These are phyloP conservation scores for Pinus tabuliformis DNA, from an alignment of 75 land plant species.

Conservation along the genomic window DNA sequence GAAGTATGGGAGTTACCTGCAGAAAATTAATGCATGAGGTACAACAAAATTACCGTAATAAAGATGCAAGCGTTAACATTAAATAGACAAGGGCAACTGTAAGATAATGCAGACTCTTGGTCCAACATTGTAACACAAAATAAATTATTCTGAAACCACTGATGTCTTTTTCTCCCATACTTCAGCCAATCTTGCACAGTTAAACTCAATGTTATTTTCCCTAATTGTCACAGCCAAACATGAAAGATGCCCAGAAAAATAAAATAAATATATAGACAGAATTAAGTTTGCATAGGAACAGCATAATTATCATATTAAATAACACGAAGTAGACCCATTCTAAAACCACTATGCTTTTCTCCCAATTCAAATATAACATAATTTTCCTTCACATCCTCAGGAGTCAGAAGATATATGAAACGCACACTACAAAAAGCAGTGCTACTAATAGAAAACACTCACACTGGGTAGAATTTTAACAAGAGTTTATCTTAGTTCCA, in stretches of 20 bases:
- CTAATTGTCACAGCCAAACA: not conserved
- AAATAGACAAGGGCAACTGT: not conserved
- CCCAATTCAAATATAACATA: no score
- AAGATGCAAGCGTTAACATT: not conserved
- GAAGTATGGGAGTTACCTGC: constrained; percentile 38
- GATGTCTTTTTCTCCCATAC: not conserved
- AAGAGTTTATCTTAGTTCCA: not conserved
- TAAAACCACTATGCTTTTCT: not conserved
- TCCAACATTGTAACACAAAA: not conserved
- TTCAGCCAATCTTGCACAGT: not conserved
- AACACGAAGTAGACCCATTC: not conserved
- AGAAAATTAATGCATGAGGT: not conserved
- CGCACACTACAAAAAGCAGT: not conserved
- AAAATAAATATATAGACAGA: not conserved
- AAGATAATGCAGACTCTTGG: not conserved
- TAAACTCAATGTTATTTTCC: not conserved
- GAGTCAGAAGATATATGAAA: not conserved
- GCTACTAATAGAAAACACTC: not conserved
- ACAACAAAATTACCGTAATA: not conserved
- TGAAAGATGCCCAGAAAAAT: not conserved
- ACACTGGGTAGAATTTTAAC: not conserved
- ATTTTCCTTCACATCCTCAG: not conserved
- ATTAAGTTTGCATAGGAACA: not conserved
- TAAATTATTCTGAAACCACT: not conserved
- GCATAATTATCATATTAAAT: not conserved